Percentiles rank a stretch among this genome's conserved stretches.
Conservation (phyloP, 2,329 filamentous ascomycete species). For the Botrytis byssoidea region DNA sequence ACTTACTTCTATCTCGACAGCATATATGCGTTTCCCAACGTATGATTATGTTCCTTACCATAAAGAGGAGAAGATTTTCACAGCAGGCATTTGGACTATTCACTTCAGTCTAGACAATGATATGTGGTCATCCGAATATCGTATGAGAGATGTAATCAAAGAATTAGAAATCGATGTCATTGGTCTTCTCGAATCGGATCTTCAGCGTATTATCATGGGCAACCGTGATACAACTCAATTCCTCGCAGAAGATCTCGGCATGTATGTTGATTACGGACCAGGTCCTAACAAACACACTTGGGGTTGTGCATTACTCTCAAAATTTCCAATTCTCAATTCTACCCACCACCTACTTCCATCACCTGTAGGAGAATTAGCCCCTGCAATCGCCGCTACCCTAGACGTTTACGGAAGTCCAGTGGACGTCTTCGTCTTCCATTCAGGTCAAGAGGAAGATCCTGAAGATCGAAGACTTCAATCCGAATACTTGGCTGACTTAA, state of each 20-base stretch:
- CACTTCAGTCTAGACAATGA: slow-evolving; percentile 98
- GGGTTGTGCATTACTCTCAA: slow-evolving; percentile 89
- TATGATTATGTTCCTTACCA: slow-evolving; percentile 93
- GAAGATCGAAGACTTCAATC: slow-evolving; percentile 87
- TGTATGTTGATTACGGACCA: slow-evolving; percentile 97
- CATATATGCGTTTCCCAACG: slow-evolving; percentile 87
- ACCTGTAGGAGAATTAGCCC: slow-evolving; percentile 90
- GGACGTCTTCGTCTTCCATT: slow-evolving; percentile 98
- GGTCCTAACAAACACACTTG: slow-evolving; percentile 99
- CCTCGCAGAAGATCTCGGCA: slow-evolving; percentile 91
- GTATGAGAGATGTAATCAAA: slow-evolving; percentile 86
- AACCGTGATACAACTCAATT: slow-evolving; percentile 96
- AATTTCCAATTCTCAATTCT: slow-evolving; percentile 96
- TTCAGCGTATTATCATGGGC: slow-evolving; percentile 98
- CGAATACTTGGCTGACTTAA: slow-evolving; percentile 81
- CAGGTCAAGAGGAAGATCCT: slow-evolving; percentile 92
- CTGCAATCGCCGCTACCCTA: slow-evolving; percentile 94
- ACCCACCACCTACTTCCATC: slow-evolving; percentile 93
- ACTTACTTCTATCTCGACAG: slow-evolving; percentile 73
- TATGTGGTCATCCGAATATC: slow-evolving; percentile 96
- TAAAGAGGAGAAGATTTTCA: slow-evolving; percentile 79
- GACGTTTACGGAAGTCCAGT: slow-evolving; percentile 87
- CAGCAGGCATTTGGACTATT: slow-evolving; percentile 97
- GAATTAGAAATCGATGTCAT: slow-evolving; percentile 97
- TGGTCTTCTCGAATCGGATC: slow-evolving; percentile 88